Evolutionary conservation across 2,329 filamentous ascomycete genomes (phyloP).

Genomic region (Colletotrichum kahawae): DNA sequence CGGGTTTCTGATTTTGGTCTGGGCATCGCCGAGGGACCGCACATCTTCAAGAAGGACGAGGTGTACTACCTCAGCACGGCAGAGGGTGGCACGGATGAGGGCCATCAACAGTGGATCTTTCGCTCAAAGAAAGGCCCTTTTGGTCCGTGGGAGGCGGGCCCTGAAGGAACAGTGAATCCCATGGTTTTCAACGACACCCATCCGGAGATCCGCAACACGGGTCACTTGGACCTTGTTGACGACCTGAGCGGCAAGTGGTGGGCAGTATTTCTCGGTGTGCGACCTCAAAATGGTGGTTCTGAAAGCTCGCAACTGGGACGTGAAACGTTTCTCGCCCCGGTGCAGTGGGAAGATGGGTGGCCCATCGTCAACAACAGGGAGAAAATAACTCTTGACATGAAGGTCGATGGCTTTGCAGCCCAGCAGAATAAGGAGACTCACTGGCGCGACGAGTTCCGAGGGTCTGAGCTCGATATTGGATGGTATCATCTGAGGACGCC

Average conservation of each 20-base stretch:
- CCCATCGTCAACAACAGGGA: not conserved
- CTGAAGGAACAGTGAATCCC: not conserved
- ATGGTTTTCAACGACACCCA: conserved; percentile 35
- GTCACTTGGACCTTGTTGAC: conserved; percentile 38
- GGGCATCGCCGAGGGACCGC: conserved; percentile 36
- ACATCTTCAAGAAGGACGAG: conserved; percentile 47
- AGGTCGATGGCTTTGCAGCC: not conserved
- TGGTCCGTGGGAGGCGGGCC: conserved; percentile 27
- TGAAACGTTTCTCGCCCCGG: not conserved
- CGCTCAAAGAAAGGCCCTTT: conserved; percentile 42
- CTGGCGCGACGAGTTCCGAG: not conserved
- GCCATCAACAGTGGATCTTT: conserved; percentile 39
- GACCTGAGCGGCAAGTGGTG: conserved; percentile 48
- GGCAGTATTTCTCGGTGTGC: conserved; percentile 21
- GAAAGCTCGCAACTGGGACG: not conserved
- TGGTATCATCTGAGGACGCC: not conserved
- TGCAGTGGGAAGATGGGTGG: not conserved
- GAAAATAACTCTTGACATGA: not conserved
- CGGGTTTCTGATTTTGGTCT: not conserved
- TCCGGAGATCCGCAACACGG: conserved; percentile 34
- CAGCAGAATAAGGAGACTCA: not conserved
- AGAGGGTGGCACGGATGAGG: conserved; percentile 47
- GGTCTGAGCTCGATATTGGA: not conserved
- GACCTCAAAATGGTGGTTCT: not conserved
- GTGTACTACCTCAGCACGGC: conserved; percentile 56